Evolutionary conservation across 139 green algal genomes (phyloP).

Genomic region (Coccomyxa sp.): DNA sequence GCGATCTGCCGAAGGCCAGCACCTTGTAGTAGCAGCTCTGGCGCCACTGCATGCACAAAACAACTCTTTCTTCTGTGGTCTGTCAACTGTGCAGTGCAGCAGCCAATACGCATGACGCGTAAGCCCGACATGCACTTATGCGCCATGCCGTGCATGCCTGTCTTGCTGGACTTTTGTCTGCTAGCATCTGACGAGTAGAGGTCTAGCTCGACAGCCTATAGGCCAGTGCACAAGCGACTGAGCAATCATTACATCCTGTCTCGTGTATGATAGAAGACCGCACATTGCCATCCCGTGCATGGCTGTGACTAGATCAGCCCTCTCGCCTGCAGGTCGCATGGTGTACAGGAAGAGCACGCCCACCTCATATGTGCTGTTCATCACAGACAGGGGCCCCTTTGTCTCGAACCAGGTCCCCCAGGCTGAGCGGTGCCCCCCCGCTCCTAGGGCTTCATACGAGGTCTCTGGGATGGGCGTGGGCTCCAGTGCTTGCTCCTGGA

Average conservation of each 20-base stretch:
- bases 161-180: too few species aligned
- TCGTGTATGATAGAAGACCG: neutral
- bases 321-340: neutral
- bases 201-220: neutral
- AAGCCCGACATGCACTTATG: neutral
- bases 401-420: slow-evolving; percentile 4
- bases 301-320: neutral
- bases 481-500: slow-evolving; percentile 2
- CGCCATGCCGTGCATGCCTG: too few species aligned
- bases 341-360: too few species aligned
- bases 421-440: neutral
- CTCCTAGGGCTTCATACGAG: neutral
- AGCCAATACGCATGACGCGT: neutral
- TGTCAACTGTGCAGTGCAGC: neutral
- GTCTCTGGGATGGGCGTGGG: slow-evolving; percentile 4
- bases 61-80: neutral
- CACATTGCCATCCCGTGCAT: neutral
- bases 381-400: neutral
- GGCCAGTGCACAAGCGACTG: neutral
- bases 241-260: too few species aligned
- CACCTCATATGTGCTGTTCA: neutral
- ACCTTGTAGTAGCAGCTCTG: neutral
- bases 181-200: too few species aligned
- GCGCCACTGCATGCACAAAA: neutral
- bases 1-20: neutral